Evolutionary conservation across 176 grass and related monocot species (phyloP), one percentile per base, ranked within the genome.

Genomic region (Bothriochloa decipiens): DNA sequence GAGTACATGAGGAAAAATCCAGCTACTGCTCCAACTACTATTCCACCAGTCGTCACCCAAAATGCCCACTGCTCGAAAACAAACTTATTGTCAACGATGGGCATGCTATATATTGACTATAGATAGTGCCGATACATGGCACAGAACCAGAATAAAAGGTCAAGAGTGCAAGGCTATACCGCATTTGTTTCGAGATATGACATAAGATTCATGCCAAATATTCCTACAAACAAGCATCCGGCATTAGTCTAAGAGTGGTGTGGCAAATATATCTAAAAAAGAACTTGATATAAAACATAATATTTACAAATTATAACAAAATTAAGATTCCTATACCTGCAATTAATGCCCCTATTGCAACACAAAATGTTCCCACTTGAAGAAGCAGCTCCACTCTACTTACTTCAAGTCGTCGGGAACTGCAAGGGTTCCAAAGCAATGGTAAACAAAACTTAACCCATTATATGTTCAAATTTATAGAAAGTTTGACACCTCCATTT

Each of bases 131-230:
- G 17, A 57, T 57, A 77, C 35, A 68, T 49, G 36, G 33, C 72
- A 68, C 40, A 81, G 55, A 81, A 50, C 42, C 17, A 73, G 74
- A 88, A 84, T 49, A 66, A 66, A 81, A 85, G 22, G 74, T 81
- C 6, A 57, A 58, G 32, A 15, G 16, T 73, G 43, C 16, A 72
- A 72, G 70, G 57, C 29, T 87, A 84, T 98, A 98, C 96, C 96
- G 72, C 28, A 39, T 96, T 87, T 8, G 72, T 82, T 88, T 98
- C 96, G 0, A 98, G 96, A 71, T 91, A 98, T 9, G 96, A 98
- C 80, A 74, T 81, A 47, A 98, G 91, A 53, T 98, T 98, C 96
- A 98, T 96, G 78, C 96, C 96, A 69, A 98, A 98, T 87, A 98
- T 98, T 80, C 96, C 96, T 96, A 74, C 77, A 88, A 3, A 88